phyloP scores from a whole-genome alignment of 768 basidiomycete genomes.

The Leccinum longicurvipes region DNA sequence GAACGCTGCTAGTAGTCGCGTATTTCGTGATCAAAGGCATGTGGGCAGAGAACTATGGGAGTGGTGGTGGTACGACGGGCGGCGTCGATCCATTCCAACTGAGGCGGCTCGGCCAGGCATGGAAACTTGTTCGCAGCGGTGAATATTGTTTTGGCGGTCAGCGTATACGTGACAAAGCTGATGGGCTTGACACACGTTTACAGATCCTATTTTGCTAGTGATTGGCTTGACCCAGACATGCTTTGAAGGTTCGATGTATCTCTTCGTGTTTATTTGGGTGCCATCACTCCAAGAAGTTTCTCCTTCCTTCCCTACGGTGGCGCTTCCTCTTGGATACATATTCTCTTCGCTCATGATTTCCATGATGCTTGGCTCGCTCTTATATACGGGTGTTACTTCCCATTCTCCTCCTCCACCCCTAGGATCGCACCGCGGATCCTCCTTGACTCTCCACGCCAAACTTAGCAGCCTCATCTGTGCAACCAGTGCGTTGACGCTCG shows the following conservation, averaged over 20 bases:
- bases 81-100: constrained; percentile 47
- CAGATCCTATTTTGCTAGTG: constrained; percentile 60
- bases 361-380: constrained; percentile 76
- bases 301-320: constrained; percentile 26
- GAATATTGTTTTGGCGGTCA: neutral
- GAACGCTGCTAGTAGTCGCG: constrained; percentile 46
- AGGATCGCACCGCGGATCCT: constrained; percentile 31
- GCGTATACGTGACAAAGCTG: neutral
- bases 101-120: constrained; percentile 51
- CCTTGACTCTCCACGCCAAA: constrained; percentile 61
- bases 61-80: constrained; percentile 30
- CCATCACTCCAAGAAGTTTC: constrained; percentile 67
- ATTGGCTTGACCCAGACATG: constrained; percentile 75
- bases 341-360: constrained; percentile 80
- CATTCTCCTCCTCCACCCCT: constrained; percentile 21
- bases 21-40: constrained; percentile 53
- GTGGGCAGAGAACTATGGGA: constrained; percentile 74
- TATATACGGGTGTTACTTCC: constrained; percentile 55
- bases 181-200: neutral
- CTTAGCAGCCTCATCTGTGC: constrained; percentile 64
- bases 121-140: constrained; percentile 55
- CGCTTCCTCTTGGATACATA: constrained; percentile 72
- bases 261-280: constrained; percentile 84
- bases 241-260: constrained; percentile 83
- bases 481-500: constrained; percentile 53